These are phyloP conservation scores for Chaetoceros tenuissimus DNA, from an alignment of 108 stramenopile species.

Conservation along the genomic window DNA sequence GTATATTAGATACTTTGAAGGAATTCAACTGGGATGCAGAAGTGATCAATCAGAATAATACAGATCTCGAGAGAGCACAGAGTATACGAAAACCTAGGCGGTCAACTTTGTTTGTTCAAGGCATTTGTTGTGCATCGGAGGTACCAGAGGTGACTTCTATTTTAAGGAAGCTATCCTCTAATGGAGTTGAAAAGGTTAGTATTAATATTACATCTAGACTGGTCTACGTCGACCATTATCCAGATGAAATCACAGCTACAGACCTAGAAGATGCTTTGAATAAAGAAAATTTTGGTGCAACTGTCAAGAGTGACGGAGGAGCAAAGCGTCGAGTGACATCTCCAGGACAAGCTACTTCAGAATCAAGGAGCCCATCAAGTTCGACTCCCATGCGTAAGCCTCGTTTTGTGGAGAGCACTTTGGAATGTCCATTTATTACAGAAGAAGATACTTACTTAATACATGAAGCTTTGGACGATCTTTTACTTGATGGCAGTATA, in stretches of 20 bases:
- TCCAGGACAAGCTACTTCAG: constrained; percentile 7
- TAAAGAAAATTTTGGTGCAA: constrained; percentile 46
- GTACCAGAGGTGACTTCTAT: constrained; percentile 51
- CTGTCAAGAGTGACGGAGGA: constrained; percentile 51
- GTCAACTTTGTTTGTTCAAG: constrained; percentile 38
- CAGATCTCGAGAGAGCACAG: constrained; percentile 4
- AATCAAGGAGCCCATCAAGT: neutral
- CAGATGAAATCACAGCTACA: constrained; percentile 23
- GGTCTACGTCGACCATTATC: constrained; percentile 70
- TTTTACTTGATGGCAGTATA: constrained; percentile 5
- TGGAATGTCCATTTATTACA: neutral
- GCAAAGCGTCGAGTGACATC: constrained; percentile 4
- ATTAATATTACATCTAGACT: constrained; percentile 73
- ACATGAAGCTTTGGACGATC: too few species aligned
- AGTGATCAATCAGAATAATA: constrained; percentile 33
- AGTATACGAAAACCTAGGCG: constrained; percentile 15
- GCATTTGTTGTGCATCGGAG: constrained; percentile 82
- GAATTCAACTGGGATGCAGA: constrained; percentile 18
- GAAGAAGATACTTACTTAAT: neutral
- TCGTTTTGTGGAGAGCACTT: neutral
- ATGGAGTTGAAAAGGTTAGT: constrained; percentile 54
- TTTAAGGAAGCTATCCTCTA: constrained; percentile 33
- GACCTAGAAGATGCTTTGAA: constrained; percentile 37
- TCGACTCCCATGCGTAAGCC: too few species aligned
- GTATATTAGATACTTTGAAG: too few species aligned